phyloP scores from a whole-genome alignment of 2,329 filamentous ascomycete species.

The Diaporthe citriasiana region DNA sequence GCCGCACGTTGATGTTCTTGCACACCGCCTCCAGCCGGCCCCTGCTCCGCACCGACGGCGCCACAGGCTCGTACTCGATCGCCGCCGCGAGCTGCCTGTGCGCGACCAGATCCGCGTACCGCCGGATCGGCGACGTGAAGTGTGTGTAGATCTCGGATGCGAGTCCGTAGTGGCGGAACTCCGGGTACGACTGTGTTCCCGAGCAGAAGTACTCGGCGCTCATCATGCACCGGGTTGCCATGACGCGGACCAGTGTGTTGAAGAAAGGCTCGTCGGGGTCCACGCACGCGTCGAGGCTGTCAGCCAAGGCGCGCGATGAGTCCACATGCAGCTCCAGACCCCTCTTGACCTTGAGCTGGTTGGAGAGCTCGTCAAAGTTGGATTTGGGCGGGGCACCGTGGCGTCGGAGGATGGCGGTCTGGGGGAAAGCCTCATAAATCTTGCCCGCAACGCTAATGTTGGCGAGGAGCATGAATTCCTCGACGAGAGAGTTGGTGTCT shows the following conservation, averaged over 20 bases:
- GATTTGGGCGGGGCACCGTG: constrained; percentile 94
- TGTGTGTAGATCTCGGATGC: constrained; percentile 98
- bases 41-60: constrained; percentile 84
- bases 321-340: constrained; percentile 85
- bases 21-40: constrained; percentile 92
- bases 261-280: constrained; percentile 91
- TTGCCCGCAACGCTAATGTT: constrained; percentile 94
- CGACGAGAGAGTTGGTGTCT: constrained; percentile 96
- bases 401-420: constrained; percentile 92
- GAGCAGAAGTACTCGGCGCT: constrained; percentile 98
- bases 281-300: constrained; percentile 88
- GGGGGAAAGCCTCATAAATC: constrained; percentile 92
- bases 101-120: constrained; percentile 96
- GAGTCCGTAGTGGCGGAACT: constrained; percentile 97
- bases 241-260: constrained; percentile 97
- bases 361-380: constrained; percentile 94
- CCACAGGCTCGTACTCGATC: constrained; percentile 91
- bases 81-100: constrained; percentile 95
- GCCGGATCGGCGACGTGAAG: constrained; percentile 96
- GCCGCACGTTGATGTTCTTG: constrained; percentile 97
- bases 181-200: constrained; percentile 90
- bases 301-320: constrained; percentile 92
- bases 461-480: constrained; percentile 99
- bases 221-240: constrained; percentile 99
- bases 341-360: constrained; percentile 91